Percentiles rank a stretch among this genome's conserved stretches.
Conservation (phyloP, 495 filamentous ascomycete species). For the Chaetomium cochliodes region DNA sequence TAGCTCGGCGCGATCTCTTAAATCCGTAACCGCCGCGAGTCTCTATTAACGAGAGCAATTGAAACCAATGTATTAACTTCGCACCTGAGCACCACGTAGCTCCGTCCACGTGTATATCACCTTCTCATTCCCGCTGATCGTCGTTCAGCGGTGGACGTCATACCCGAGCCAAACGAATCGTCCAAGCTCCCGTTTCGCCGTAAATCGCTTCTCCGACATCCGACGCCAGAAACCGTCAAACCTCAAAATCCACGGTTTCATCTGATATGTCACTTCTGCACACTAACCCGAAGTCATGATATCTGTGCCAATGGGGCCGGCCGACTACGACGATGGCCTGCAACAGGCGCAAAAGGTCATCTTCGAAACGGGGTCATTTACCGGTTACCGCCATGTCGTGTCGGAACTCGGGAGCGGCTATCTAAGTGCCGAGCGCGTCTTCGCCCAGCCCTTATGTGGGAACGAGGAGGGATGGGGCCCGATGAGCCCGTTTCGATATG, state of each 20-base stretch:
- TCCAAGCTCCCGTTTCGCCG: not conserved
- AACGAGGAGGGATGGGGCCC: conserved; percentile 95
- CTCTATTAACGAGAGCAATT: not conserved
- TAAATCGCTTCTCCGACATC: not conserved
- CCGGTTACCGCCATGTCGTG: conserved; percentile 45
- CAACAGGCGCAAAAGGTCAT: conserved; percentile 43
- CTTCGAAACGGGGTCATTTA: conserved; percentile 53
- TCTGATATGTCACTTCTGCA: conserved; percentile 32
- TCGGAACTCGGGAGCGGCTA: conserved; percentile 46
- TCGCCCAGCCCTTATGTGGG: conserved; percentile 71
- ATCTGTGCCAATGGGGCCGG: conserved; percentile 34
- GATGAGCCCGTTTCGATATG: conserved; percentile 74
- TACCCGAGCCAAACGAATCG: not conserved
- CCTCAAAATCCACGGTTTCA: not conserved
- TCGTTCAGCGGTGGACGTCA: conserved; percentile 3
- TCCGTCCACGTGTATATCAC: not conserved
- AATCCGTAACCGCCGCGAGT: not conserved
- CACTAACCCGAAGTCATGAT: conserved; percentile 18
- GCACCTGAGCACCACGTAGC: not conserved
- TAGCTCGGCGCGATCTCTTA: not conserved
- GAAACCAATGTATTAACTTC: not conserved
- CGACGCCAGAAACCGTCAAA: not conserved
- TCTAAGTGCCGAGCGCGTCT: conserved; percentile 42
- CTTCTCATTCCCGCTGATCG: not conserved
- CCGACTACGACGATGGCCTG: conserved; percentile 26